phyloP scores from a whole-genome alignment of 306 rosid species.

The Rubus parviflorus region DNA sequence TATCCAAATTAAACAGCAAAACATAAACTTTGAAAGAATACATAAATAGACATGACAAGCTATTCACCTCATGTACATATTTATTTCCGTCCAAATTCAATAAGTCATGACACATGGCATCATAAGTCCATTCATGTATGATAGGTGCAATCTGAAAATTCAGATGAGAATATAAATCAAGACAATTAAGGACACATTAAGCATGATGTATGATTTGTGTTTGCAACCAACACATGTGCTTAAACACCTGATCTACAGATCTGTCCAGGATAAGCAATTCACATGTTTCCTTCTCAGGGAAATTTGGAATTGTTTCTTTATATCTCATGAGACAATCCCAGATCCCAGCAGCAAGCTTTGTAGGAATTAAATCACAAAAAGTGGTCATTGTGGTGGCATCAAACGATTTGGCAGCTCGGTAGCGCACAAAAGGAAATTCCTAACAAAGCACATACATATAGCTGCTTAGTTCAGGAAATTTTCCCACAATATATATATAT shows the following conservation, averaged over 20 bases:
- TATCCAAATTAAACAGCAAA: conserved; percentile 17
- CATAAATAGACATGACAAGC: neutral
- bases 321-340: conserved; percentile 83
- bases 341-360: conserved; percentile 93
- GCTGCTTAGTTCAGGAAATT: conserved; percentile 33
- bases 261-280: conserved; percentile 93
- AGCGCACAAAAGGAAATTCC: conserved; percentile 88
- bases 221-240: conserved; percentile 40
- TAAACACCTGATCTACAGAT: conserved; percentile 90
- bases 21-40: conserved; percentile 18
- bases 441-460: conserved; percentile 29
- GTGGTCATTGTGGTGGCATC: conserved; percentile 93
- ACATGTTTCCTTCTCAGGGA: conserved; percentile 87
- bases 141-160: conserved; percentile 84
- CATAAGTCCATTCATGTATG: conserved; percentile 98
- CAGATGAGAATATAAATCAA: conserved; percentile 25
- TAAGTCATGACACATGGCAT: conserved; percentile 97
- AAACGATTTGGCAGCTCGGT: conserved; percentile 85
- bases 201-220: neutral
- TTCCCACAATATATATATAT: neutral
- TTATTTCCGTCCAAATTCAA: conserved; percentile 87
- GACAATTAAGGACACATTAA: neutral
- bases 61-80: conserved; percentile 68
- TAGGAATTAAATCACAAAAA: conserved; percentile 83
- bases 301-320: conserved; percentile 65